Evolutionary conservation across 2,329 filamentous ascomycete genomes (phyloP).

Genomic region (Penicillium sp.): DNA sequence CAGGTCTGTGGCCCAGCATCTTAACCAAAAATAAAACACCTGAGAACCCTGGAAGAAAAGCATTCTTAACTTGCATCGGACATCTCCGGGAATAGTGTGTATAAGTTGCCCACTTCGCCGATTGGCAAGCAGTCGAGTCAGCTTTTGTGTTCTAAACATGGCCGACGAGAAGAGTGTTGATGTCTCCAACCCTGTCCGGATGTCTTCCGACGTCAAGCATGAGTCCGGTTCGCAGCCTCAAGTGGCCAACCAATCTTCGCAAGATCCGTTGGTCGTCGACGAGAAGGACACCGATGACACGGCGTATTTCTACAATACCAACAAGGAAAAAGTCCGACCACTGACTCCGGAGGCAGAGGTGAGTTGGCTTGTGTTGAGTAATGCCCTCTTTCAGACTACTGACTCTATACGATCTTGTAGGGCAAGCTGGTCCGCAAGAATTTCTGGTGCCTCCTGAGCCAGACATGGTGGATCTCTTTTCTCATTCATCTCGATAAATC

Average conservation of each 20-base stretch:
- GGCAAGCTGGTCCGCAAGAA: slow-evolving; percentile 8
- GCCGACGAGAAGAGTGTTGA: background rate
- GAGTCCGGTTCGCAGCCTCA: background rate
- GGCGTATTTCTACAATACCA: slow-evolving; percentile 7
- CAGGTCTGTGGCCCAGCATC: too few species aligned
- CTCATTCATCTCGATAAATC: slow-evolving; percentile 11
- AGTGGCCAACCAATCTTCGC: background rate
- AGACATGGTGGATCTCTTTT: slow-evolving; percentile 12
- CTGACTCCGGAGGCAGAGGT: slow-evolving; percentile 5
- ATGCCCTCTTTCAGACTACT: too few species aligned
- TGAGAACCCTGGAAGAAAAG: slow-evolving; percentile 1
- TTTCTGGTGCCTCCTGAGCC: slow-evolving; percentile 6
- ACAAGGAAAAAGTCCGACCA: slow-evolving; percentile 1
- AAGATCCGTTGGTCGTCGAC: background rate
- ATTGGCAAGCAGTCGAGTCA: background rate
- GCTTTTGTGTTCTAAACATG: background rate
- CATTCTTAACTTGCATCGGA: slow-evolving; percentile 1
- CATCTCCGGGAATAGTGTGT: background rate
- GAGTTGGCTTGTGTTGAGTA: too few species aligned
- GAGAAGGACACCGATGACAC: slow-evolving; percentile 7
- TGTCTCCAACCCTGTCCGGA: background rate
- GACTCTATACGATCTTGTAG: too few species aligned
- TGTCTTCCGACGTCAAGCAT: background rate
- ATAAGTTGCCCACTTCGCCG: too few species aligned
- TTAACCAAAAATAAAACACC: too few species aligned